phyloP scores from a whole-genome alignment of 129 eudicot species.

The Solidago caesia region DNA sequence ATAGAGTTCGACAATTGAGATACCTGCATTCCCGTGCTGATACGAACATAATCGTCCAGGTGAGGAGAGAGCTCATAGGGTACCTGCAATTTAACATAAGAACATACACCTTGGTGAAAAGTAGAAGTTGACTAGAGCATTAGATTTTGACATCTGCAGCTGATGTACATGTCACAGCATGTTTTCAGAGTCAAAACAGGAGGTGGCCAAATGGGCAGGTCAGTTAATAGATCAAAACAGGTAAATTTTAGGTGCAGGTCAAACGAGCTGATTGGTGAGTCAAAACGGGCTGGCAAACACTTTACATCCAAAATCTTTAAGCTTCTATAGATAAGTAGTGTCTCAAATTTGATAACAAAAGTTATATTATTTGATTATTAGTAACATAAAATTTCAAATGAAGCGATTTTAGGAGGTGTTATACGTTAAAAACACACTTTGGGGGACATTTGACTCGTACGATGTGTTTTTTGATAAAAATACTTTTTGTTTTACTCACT shows the following conservation, averaged over 20 bases:
- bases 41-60: conserved; percentile 78
- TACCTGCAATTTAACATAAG: conserved; percentile 46
- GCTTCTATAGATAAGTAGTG: neutral
- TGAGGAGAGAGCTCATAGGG: conserved; percentile 70
- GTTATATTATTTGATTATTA: neutral
- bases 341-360: neutral
- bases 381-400: neutral
- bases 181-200: neutral
- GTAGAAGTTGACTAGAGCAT: neutral
- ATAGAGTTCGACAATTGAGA: neutral
- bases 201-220: neutral
- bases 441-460: neutral
- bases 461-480: neutral
- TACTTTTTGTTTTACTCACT: neutral
- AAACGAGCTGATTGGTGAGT: neutral
- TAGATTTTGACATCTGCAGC: neutral
- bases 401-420: neutral
- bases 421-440: neutral
- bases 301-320: neutral
- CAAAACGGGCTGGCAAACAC: neutral
- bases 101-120: neutral
- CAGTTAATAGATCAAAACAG: too few relatives aligned
- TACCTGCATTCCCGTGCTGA: conserved; percentile 89
- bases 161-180: neutral
- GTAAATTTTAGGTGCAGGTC: neutral